Conservation (phyloP, 2,329 filamentous ascomycete genomes). For the Penicillium sp. region DNA sequence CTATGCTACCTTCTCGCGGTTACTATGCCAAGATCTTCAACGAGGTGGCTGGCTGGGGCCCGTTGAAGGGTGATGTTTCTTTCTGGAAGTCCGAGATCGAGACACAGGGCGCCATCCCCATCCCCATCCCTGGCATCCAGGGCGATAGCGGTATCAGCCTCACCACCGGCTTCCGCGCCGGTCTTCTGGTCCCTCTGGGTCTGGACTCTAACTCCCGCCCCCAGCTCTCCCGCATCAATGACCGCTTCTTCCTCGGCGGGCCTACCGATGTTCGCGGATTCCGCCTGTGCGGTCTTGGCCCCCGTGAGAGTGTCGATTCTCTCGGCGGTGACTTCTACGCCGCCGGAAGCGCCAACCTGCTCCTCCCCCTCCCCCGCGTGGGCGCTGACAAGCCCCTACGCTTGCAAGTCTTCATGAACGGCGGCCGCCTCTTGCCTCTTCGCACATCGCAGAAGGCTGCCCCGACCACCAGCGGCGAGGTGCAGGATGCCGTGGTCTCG, state of each 20-base stretch:
- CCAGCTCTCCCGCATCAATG: constrained; percentile 80
- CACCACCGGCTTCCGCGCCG: constrained; percentile 79
- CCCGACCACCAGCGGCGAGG: constrained; percentile 56
- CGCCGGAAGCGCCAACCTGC: constrained; percentile 83
- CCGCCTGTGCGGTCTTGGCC: constrained; percentile 84
- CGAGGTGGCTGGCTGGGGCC: constrained; percentile 87
- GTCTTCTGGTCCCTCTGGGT: constrained; percentile 81
- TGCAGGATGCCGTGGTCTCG: constrained; percentile 52
- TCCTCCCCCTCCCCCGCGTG: constrained; percentile 81
- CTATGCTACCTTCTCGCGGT: constrained; percentile 80
- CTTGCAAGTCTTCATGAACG: constrained; percentile 89
- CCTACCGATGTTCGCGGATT: constrained; percentile 96
- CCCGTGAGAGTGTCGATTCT: constrained; percentile 82
- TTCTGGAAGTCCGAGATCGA: constrained; percentile 94
- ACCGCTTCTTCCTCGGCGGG: constrained; percentile 93
- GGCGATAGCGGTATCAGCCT: constrained; percentile 79
- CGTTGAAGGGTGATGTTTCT: constrained; percentile 85
- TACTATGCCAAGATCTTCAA: constrained; percentile 78
- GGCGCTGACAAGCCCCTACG: constrained; percentile 84
- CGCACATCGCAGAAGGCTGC: constrained; percentile 59
- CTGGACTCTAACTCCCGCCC: constrained; percentile 62
- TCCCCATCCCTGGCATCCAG: constrained; percentile 72
- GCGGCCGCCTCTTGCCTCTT: constrained; percentile 81
- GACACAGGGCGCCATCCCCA: constrained; percentile 74
- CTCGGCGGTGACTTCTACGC: constrained; percentile 92